phyloP scores from a whole-genome alignment of 768 basidiomycete genomes.

The Gyrodon lividus region DNA sequence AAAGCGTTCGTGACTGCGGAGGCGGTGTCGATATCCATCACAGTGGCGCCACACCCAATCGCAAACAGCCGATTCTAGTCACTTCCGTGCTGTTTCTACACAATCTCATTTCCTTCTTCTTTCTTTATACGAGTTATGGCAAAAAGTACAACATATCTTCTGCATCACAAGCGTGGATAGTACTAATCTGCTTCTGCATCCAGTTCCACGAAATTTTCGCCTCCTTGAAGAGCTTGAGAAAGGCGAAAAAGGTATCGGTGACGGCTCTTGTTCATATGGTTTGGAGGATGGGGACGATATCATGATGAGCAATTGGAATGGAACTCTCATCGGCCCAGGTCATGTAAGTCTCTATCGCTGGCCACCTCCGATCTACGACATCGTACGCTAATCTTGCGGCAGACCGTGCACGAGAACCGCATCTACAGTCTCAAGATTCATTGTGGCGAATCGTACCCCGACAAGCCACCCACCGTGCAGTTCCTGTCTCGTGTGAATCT shows the following conservation, averaged over 20 bases:
- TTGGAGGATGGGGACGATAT: slow-evolving; percentile 95
- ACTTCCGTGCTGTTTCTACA: background rate
- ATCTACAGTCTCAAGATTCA: slow-evolving; percentile 94
- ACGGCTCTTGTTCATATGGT: slow-evolving; percentile 97
- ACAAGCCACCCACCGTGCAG: slow-evolving; percentile 73
- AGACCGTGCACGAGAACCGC: slow-evolving; percentile 98
- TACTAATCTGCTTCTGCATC: slow-evolving; percentile 1
- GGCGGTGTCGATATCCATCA: slow-evolving; percentile 27
- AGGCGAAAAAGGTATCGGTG: slow-evolving; percentile 99
- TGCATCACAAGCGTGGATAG: background rate
- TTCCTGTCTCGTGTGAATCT: slow-evolving; percentile 91
- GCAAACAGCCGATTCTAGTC: slow-evolving; percentile 1
- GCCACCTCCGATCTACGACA: slow-evolving; percentile 9
- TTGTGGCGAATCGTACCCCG: slow-evolving; percentile 77
- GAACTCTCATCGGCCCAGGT: slow-evolving; percentile 97
- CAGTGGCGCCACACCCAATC: background rate
- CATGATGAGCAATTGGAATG: slow-evolving; percentile 98
- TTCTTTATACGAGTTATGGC: slow-evolving; percentile 40
- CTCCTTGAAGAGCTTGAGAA: slow-evolving; percentile 98
- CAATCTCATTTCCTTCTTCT: slow-evolving; percentile 8
- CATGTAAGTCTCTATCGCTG: slow-evolving; percentile 60
- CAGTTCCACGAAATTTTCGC: slow-evolving; percentile 96
- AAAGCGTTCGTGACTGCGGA: slow-evolving; percentile 23
- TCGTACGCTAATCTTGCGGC: slow-evolving; percentile 15
- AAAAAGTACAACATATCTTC: slow-evolving; percentile 41